A percentile compares a stretch with the other conserved stretches of the same genome.
These are phyloP conservation scores for Brasenia schreberi DNA, from an alignment of 164 flowering plant species.

Conservation along the genomic window DNA sequence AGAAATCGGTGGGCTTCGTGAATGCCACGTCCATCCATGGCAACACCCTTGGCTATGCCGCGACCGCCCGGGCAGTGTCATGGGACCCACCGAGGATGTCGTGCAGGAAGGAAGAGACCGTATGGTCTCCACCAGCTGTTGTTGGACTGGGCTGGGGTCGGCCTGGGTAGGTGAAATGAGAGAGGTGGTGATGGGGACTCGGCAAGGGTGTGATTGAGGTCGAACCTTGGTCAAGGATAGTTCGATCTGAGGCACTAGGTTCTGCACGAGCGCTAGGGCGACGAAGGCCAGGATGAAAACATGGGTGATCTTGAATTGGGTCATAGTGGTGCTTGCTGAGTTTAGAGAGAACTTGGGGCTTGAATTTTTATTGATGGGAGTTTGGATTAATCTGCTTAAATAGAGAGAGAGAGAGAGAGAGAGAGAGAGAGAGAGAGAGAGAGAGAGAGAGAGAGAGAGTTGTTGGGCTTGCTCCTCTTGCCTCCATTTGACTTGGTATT, in stretches of 20 bases:
- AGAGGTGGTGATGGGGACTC: slow-evolving; percentile 4
- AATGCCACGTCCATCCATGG: slow-evolving; percentile 58
- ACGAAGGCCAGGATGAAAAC: no score
- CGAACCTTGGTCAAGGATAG: slow-evolving; percentile 14
- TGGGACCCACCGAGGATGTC: slow-evolving; percentile 34
- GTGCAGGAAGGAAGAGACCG: slow-evolving; percentile 37
- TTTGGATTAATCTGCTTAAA: no score
- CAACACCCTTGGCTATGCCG: slow-evolving; percentile 50
- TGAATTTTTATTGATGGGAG: no score
- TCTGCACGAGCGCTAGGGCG: slow-evolving; percentile 15
- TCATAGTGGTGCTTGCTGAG: no score
- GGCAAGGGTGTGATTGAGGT: slow-evolving; percentile 6
- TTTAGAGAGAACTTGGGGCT: no score
- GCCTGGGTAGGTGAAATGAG: slow-evolving; percentile 1
- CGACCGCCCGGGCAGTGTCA: slow-evolving; percentile 47
- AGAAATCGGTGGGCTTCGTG: slow-evolving; percentile 55
- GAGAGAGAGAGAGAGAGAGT: no score
- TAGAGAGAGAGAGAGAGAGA: no score
- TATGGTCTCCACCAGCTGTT: slow-evolving; percentile 9
- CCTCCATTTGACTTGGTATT: no score
- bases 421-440: no score
- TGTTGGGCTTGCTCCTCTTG: no score
- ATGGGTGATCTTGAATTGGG: no score
- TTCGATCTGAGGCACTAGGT: slow-evolving; percentile 32
- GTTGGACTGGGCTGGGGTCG: slow-evolving; percentile 1